phyloP scores from a whole-genome alignment of 225 moss, liverwort and hornwort genomes.

The Marchantia polymorpha region DNA sequence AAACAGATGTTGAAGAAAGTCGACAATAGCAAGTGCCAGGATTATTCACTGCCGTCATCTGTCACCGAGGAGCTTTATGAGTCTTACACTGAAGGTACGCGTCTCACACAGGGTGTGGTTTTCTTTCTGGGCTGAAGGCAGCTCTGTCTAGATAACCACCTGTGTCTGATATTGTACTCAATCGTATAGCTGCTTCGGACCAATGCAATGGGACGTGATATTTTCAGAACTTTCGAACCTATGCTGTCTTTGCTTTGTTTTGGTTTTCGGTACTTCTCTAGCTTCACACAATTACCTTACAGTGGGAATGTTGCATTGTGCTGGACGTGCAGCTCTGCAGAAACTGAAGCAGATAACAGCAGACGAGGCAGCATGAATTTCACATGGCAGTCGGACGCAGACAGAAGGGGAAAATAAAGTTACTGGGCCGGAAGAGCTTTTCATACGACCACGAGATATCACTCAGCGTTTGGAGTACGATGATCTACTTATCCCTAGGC shows the following conservation, averaged over 20 bases:
- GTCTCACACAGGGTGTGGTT: neutral
- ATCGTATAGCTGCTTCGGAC: neutral
- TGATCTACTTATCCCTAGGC: no score
- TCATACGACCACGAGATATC: neutral
- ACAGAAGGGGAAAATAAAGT: neutral
- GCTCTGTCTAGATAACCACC: neutral
- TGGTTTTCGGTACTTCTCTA: neutral
- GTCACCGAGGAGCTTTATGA: constrained; percentile 57
- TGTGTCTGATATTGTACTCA: neutral
- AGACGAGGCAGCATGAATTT: constrained; percentile 21
- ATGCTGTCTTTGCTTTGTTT: neutral
- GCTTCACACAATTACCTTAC: neutral
- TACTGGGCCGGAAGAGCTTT: constrained; percentile 41
- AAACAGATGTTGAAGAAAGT: constrained; percentile 81
- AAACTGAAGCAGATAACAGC: constrained; percentile 36
- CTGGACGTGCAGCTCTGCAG: constrained; percentile 34
- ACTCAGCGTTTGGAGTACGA: no score
- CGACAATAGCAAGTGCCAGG: constrained; percentile 71
- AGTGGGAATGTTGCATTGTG: neutral
- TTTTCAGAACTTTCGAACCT: neutral
- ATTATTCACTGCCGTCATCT: constrained; percentile 52
- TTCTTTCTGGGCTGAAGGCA: neutral
- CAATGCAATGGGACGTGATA: neutral
- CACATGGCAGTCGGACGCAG: constrained; percentile 7
- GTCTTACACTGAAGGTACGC: constrained; percentile 33